Evolutionary conservation across 768 basidiomycete species (phyloP), one percentile per base, ranked within the genome.

Genomic region (Leccinum subgranulosum): DNA sequence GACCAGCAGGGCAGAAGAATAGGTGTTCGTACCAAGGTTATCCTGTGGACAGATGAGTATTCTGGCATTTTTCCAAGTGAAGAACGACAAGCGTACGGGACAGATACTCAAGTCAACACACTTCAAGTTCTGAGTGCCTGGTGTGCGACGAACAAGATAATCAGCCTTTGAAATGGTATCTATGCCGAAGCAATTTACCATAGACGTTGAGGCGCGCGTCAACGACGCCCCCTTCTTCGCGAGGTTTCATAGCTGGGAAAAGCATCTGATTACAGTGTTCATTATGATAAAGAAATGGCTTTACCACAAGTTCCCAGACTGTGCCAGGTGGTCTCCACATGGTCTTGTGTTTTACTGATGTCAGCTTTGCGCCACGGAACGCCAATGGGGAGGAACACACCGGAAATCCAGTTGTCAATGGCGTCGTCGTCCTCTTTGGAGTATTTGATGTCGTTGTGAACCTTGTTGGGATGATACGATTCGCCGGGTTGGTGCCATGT

Each of bases 291-390:
- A 14, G n/a, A 12, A 3, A 4, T 3, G 19, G 3, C 14, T 39
- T 25, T 49, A 62, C 61, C 84, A 78, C 59, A 59, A 49, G 63
- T 60, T 68, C 83, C 85, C 51, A 87, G 76, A 68, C 82, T 84
- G 77, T 88, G 87, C 87, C 87, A 88, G 55, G 86, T 88, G 10
- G 87, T 87, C 77, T 87, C 87, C 64, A 88, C 86, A 68, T 87
- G 85, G 69, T 86, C 75, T 53, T 43, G 21, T 21, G 28, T 36
- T 25, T 19, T n/a, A 31, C 25, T 2, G 47, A 31, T 6, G 41
- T 61, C 34, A 60, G 57, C 23, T 14, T 33, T n/a, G 15, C 25
- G 28, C 25, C 17, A 25, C n/a, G 6, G 39, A 9, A 27, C 3
- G 36, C 14, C 25, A 46, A 7, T 36, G 54, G 12, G 17, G 11